These are phyloP conservation scores for Chiua virens DNA, from an alignment of 768 basidiomycete species.

Conservation along the genomic window DNA sequence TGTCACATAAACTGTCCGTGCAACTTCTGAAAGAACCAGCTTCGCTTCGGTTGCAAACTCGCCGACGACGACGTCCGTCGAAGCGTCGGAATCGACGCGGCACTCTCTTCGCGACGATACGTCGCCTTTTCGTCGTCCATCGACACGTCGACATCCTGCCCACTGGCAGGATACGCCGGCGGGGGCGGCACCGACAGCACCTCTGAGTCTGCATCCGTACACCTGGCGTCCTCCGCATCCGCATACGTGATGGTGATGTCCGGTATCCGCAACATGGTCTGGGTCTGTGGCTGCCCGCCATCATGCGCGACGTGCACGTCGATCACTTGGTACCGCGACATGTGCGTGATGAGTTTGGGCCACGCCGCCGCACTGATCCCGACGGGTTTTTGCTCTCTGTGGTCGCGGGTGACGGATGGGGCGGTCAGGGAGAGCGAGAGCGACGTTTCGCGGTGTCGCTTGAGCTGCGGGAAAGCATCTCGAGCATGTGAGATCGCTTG, in stretches of 20 bases:
- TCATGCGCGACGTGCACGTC: constrained; percentile 35
- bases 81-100: no score
- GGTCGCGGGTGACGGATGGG: constrained; percentile 2
- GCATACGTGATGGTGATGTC: constrained; percentile 29
- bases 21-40: constrained; percentile 18
- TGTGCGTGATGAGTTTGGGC: constrained; percentile 39
- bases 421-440: constrained; percentile 46
- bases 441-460: constrained; percentile 35
- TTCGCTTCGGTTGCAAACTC: constrained; percentile 1
- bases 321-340: constrained; percentile 49
- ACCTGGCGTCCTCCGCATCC: constrained; percentile 15
- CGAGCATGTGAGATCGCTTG: constrained; percentile 51
- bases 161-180: no score
- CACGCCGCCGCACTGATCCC: constrained; percentile 56
- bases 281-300: not conserved
- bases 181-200: constrained; percentile 35
- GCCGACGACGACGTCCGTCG: not conserved
- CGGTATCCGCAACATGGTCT: constrained; percentile 16
- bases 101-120: not conserved
- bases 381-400: constrained; percentile 36
- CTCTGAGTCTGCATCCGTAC: not conserved
- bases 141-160: no score
- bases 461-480: constrained; percentile 48
- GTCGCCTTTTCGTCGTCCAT: constrained; percentile 18
- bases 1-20: not conserved